phyloP scores from a whole-genome alignment of 257 asterid species.

The Euphrasia confusa region DNA sequence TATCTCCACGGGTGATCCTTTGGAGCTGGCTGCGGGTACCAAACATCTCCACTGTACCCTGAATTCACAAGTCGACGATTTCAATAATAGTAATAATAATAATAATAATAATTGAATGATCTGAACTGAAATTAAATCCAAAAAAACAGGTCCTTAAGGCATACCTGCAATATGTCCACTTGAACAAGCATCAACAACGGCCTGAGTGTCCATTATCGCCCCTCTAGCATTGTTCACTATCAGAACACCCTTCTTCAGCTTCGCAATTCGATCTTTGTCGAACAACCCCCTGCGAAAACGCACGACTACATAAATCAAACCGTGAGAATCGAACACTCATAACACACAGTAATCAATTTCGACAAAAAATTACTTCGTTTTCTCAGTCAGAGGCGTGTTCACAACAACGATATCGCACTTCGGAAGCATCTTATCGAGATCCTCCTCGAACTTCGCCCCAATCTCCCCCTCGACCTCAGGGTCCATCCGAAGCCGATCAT shows the following conservation, averaged over 20 bases:
- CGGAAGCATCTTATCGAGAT: constrained; percentile 85
- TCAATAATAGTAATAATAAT: not conserved
- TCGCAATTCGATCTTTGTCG: constrained; percentile 73
- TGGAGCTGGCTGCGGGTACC: constrained; percentile 99
- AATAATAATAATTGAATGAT: not conserved
- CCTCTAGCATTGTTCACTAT: constrained; percentile 98
- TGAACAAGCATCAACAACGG: constrained; percentile 89
- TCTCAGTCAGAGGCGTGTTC: constrained; percentile 88
- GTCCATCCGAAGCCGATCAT: constrained; percentile 81
- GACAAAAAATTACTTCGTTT: constrained; percentile 55
- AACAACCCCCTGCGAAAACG: constrained; percentile 68
- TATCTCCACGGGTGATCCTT: constrained; percentile 99
- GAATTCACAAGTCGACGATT: not conserved
- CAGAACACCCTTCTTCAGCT: constrained; percentile 86
- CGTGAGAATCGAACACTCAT: not conserved
- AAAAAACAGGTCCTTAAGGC: too few species aligned
- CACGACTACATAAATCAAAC: not conserved
- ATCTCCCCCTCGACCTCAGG: constrained; percentile 64
- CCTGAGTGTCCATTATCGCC: constrained; percentile 98
- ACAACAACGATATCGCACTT: constrained; percentile 88
- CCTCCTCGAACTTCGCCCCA: constrained; percentile 86
- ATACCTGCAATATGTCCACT: constrained; percentile 96
- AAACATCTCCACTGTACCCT: constrained; percentile 99
- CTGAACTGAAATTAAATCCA: too few species aligned
- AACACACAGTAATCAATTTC: not conserved